Base-by-base conservation (phyloP, 148 eudicot genomes). In the Rhododendron ferrugineum region DNA sequence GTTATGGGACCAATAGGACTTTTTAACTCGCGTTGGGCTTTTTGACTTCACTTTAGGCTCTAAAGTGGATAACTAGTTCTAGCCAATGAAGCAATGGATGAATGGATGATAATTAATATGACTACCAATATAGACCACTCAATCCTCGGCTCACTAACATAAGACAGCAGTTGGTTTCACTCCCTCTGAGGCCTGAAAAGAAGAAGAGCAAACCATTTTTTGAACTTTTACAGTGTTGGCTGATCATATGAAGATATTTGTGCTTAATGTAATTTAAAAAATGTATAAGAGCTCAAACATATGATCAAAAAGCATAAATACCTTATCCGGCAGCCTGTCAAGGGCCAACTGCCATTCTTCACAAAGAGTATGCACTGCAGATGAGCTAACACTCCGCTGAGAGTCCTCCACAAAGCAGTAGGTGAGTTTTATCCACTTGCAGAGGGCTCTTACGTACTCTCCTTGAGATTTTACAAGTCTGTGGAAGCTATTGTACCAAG, bases 241-340 rank as follows among this genome's bases (percentile, higher is more conserved):
- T 22, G n/a, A 58, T 58, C 64, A 5, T 58, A 58, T 22, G 10
- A 58, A 58, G 64, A 6, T 20, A 58, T 22, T 22, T 20, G 64
- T 5, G 64, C n/a, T 58, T 22, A 1, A 58, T 22, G 26, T 58
- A 58, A 58, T 58, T 22, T 10, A 58, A 58, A 58, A 58, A 58
- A 58, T 5, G n/a, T 22, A 1, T 5, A 58, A 20, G 64, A 20
- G n/a, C 64, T 58, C 64, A 58, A 58, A 58, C 64, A 20, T 58
- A 58, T 5, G n/a, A 20, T 20, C 64, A 58, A 20, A 58, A 58
- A 5, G 82, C 26, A 81, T 22, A 40, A 47, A 60, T 91, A 95
- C 98, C 95, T 94, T 90, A 80, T 93, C 94, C 5, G 98, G 94
- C 37, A 93, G 90, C 79, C 86, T 90, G 79, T 91, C 94, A 83